Evolutionary conservation across 106 monocot species (phyloP).

Genomic region (Alisma plantagoaquatica): DNA sequence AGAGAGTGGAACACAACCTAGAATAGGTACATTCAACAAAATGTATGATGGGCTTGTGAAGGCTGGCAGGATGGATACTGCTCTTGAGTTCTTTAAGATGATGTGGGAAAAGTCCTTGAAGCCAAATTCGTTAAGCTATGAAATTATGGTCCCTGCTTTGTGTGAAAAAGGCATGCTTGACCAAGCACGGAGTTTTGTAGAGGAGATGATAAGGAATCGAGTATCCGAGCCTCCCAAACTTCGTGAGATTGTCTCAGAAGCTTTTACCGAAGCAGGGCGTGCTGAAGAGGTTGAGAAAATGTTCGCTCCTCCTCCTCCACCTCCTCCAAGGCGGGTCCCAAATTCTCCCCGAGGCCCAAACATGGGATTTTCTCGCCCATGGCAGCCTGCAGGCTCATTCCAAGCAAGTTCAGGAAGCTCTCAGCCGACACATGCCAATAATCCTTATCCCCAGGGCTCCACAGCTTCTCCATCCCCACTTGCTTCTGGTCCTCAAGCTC

Average conservation of each 20-base stretch:
- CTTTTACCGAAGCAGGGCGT: slow-evolving; percentile 47
- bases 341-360: slow-evolving; percentile 4
- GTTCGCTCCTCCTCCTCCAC: slow-evolving; percentile 11
- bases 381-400: too few relatives aligned
- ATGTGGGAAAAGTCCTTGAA: slow-evolving; percentile 49
- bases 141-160: slow-evolving; percentile 45
- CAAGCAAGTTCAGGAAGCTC: neutral
- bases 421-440: neutral
- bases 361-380: too few relatives aligned
- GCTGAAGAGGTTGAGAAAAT: slow-evolving; percentile 32
- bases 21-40: slow-evolving; percentile 53
- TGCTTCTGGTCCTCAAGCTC: neutral
- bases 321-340: neutral
- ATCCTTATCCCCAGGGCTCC: neutral
- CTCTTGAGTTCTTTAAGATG: slow-evolving; percentile 48
- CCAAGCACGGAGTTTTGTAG: slow-evolving; percentile 25
- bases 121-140: slow-evolving; percentile 33
- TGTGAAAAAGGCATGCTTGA: slow-evolving; percentile 54
- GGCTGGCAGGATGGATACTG: slow-evolving; percentile 27
- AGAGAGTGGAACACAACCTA: slow-evolving; percentile 37
- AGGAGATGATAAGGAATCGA: slow-evolving; percentile 48
- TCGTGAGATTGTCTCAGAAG: slow-evolving; percentile 22
- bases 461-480: slow-evolving; percentile 1
- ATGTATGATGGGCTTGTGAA: slow-evolving; percentile 70
- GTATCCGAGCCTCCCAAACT: slow-evolving; percentile 21